Percentiles rank a stretch among this genome's conserved stretches.
Conservation (phyloP, 164 flowering plant genomes). For the Taxillus chinensis region DNA sequence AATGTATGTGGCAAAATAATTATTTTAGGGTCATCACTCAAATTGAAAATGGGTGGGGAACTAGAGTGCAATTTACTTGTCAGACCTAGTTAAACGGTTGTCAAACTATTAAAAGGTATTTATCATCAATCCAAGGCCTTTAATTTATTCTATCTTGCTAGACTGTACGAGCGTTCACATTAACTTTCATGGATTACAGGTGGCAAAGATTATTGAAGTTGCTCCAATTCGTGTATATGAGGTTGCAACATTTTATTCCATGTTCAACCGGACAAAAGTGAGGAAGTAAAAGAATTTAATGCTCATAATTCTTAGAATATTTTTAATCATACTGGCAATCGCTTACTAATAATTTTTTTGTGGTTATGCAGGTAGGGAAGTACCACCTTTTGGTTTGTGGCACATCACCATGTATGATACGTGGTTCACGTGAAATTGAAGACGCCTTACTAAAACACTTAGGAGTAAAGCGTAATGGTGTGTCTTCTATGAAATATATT, state of each 20-base stretch:
- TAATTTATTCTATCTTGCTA: no score
- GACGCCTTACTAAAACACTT: conserved; percentile 81
- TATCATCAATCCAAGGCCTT: no score
- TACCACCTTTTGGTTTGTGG: conserved; percentile 98
- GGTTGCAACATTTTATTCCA: conserved; percentile 96
- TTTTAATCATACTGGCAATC: not conserved
- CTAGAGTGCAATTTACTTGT: no score
- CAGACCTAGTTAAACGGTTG: no score
- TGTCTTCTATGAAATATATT: conserved; percentile 8
- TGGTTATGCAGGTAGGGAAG: conserved; percentile 68
- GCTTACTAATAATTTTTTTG: conserved; percentile 4
- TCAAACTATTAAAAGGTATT: no score
- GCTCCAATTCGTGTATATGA: conserved; percentile 98
- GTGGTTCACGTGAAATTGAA: conserved; percentile 96
- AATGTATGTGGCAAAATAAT: no score
- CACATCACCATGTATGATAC: conserved; percentile 99
- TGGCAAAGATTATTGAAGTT: conserved; percentile 86
- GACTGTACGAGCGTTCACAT: no score
- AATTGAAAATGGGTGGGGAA: no score
- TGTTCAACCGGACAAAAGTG: conserved; percentile 94
- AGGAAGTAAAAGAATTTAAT: conserved; percentile 6
- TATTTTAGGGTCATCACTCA: no score
- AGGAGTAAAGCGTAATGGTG: conserved; percentile 97
- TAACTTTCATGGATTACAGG: conserved; percentile 28
- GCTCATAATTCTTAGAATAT: not conserved